Base-by-base conservation (phyloP, 2,329 filamentous ascomycete species). In the Aspergillus terreus region DNA sequence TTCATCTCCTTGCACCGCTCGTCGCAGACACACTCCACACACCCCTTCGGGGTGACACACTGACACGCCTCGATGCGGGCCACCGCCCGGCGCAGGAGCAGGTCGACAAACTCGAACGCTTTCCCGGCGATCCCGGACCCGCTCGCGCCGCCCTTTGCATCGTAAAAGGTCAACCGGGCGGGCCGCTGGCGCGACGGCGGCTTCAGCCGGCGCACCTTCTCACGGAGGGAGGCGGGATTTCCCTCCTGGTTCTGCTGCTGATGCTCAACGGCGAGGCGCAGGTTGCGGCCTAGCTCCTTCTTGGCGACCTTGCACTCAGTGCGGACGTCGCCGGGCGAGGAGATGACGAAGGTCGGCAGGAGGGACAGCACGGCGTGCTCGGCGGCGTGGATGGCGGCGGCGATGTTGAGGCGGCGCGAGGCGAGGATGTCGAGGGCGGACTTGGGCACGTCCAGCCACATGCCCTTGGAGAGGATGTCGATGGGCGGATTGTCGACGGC, bases 401-500 rank as follows among this genome's bases (percentile, higher is more conserved):
- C 92, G 9, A 92, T 80, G 67, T 96, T 90, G 30, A 97, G 77
- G 0, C 84, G 78, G 6, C 86, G 78, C 0, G 80, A 80, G 38
- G 85, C 81, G 1, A 99, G 79, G 40, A 96, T 91, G 12, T 90
- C 83, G 5, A 97, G 81, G 0, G 91, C 91, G 1, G 70, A 71
- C 55, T 85, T 85, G 0, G 94, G 92, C 2, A 99, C 84, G 66
- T 97, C 92, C 12, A 97, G 81, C 94, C 94, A 99, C 84, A 96
- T 89, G 36, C 92, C 94, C 67, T 94, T 95, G 62, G 84, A 88
- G 65, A 86, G 81, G 3, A 91, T 83, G 46, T 94, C 83, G 47
- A 97, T 90, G 0, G 94, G 91, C 3, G 92, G 92, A 60, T 96
- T 96, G 68, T 96, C 90, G 19, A 97, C 91, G 53, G 92, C 83